A percentile compares a stretch with the other conserved stretches of the same genome.
phyloP scores from a whole-genome alignment of 768 basidiomycete genomes.

The Pulveroboletus frians region DNA sequence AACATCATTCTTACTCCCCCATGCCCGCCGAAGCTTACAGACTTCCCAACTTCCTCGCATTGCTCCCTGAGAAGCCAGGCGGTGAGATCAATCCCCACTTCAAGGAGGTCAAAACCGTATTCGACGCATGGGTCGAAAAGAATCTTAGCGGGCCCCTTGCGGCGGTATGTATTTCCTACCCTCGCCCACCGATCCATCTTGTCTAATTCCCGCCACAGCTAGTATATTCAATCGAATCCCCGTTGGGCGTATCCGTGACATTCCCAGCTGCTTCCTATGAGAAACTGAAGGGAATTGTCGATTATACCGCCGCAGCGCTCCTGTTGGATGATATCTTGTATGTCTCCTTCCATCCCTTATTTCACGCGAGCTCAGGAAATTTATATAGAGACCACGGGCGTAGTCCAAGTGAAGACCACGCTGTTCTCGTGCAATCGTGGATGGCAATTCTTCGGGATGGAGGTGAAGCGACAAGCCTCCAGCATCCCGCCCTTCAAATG shows the following conservation, averaged over 20 bases:
- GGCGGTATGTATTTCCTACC: background rate
- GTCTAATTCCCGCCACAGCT: slow-evolving; percentile 10
- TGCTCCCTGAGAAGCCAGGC: slow-evolving; percentile 26
- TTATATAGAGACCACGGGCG: too few relatives aligned
- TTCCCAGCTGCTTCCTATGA: background rate
- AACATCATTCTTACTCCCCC: background rate
- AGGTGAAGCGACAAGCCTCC: too few relatives aligned
- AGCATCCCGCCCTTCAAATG: too few relatives aligned
- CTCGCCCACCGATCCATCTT: too few relatives aligned
- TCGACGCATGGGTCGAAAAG: background rate
- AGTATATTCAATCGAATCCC: slow-evolving; percentile 18
- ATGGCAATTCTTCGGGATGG: too few relatives aligned
- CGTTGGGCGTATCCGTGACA: background rate
- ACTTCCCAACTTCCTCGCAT: slow-evolving; percentile 22
- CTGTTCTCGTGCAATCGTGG: too few relatives aligned
- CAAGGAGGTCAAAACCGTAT: slow-evolving; percentile 17
- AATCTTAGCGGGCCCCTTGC: background rate
- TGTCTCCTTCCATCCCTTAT: too few relatives aligned
- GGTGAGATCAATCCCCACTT: slow-evolving; percentile 26
- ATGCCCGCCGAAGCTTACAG: slow-evolving; percentile 10
- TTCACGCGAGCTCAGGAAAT: too few relatives aligned
- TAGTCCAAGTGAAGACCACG: too few relatives aligned
- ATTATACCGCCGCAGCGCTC: too few relatives aligned
- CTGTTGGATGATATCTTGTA: too few relatives aligned
- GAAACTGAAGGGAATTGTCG: background rate